phyloP scores from a whole-genome alignment of 805 yeast species.

The Saccharomyces kudriavzevii region DNA sequence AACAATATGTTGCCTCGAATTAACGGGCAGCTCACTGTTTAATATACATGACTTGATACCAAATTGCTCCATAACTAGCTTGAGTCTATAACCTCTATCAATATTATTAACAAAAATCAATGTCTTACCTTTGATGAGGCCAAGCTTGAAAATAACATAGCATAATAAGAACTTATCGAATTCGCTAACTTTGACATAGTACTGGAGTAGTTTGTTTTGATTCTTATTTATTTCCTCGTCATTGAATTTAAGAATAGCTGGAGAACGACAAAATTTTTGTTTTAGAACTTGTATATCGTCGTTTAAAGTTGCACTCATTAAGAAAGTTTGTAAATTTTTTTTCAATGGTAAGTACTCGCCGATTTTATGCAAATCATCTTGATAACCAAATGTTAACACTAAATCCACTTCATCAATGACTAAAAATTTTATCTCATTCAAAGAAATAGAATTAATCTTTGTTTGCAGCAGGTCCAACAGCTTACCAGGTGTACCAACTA shows the following conservation, averaged over 20 bases:
- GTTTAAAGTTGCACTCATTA: slow-evolving; percentile 93
- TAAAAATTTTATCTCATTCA: slow-evolving; percentile 53
- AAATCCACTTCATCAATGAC: slow-evolving; percentile 95
- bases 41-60: slow-evolving; percentile 84
- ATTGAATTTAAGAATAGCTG: slow-evolving; percentile 73
- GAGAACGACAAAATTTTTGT: slow-evolving; percentile 65
- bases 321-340: slow-evolving; percentile 73
- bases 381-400: slow-evolving; percentile 81
- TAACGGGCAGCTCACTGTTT: slow-evolving; percentile 86
- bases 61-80: slow-evolving; percentile 86
- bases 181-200: slow-evolving; percentile 78
- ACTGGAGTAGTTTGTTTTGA: slow-evolving; percentile 65
- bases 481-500: slow-evolving; percentile 82
- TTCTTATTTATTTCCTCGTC: slow-evolving; percentile 52
- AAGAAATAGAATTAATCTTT: slow-evolving; percentile 39
- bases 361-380: slow-evolving; percentile 69
- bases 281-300: slow-evolving; percentile 79
- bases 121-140: slow-evolving; percentile 83
- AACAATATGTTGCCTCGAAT: slow-evolving; percentile 88
- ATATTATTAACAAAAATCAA: slow-evolving; percentile 85
- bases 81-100: slow-evolving; percentile 90
- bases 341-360: slow-evolving; percentile 59
- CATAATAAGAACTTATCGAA: slow-evolving; percentile 85
- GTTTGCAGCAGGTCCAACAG: slow-evolving; percentile 48
- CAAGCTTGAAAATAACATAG: slow-evolving; percentile 85